These are phyloP conservation scores for Ophiosphaerella narmari DNA, from an alignment of 2,329 filamentous ascomycete genomes.

Conservation along the genomic window DNA sequence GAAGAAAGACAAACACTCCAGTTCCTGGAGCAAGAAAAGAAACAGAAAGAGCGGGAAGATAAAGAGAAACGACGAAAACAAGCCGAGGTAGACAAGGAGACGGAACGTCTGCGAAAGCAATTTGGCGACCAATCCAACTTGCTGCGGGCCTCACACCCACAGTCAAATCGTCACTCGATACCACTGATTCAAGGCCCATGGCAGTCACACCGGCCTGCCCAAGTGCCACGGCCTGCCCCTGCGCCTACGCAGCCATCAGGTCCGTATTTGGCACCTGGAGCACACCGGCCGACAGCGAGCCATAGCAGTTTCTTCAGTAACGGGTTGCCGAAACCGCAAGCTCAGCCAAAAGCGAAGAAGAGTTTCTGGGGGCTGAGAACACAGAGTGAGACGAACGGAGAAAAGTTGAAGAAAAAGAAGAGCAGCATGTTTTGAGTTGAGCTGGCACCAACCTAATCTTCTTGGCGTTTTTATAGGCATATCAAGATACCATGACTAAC, in stretches of 20 bases:
- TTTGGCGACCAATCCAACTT: conserved; percentile 60
- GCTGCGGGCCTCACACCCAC: conserved; percentile 22
- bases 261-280: conserved; percentile 32
- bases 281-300: conserved; percentile 34
- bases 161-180: conserved; percentile 28
- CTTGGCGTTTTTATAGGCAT: conserved; percentile 4
- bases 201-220: conserved; percentile 16
- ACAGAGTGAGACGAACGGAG: conserved; percentile 34
- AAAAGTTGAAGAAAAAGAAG: conserved; percentile 50
- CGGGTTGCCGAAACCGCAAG: conserved; percentile 30
- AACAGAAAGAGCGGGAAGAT: conserved; percentile 69
- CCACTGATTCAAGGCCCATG: conserved; percentile 22
- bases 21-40: conserved; percentile 46
- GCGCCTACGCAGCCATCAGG: conserved; percentile 15
- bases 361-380: conserved; percentile 46
- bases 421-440: conserved; percentile 49
- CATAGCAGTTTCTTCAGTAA: conserved; percentile 45
- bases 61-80: conserved; percentile 61
- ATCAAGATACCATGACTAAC: too few species aligned
- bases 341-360: conserved; percentile 40
- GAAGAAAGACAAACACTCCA: conserved; percentile 50
- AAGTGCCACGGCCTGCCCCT: conserved; percentile 11
- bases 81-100: conserved; percentile 70
- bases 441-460: background rate
- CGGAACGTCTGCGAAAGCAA: conserved; percentile 69